These are phyloP conservation scores for Hymenoscyphus occultus DNA, from an alignment of 2,329 filamentous ascomycete genomes.

Conservation along the genomic window DNA sequence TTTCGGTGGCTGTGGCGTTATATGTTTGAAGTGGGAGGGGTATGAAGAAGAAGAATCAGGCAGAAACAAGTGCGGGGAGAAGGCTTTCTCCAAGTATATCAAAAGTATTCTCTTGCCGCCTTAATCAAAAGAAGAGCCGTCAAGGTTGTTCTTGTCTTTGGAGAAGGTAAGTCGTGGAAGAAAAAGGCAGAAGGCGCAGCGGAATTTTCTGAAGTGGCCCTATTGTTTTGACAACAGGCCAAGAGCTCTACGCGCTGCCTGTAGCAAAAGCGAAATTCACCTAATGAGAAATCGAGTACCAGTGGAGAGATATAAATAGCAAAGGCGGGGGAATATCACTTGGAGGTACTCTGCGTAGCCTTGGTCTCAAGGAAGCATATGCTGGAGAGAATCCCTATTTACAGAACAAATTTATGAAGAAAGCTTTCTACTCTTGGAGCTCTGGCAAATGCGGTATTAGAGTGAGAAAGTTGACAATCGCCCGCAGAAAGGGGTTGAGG, in stretches of 20 bases:
- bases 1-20: not conserved
- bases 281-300: not conserved
- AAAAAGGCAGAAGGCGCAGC: no score
- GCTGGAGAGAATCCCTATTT: not conserved
- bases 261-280: not conserved
- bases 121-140: not conserved
- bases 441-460: not conserved
- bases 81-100: not conserved
- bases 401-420: not conserved
- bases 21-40: not conserved
- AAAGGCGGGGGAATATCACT: not conserved
- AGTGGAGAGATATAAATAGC: not conserved
- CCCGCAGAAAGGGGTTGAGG: not conserved
- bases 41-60: not conserved
- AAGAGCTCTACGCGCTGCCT: not conserved
- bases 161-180: no score
- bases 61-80: not conserved
- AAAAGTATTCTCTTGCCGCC: not conserved
- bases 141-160: no score
- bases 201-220: no score
- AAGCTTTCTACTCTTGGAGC: not conserved
- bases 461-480: not conserved
- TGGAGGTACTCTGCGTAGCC: not conserved
- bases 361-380: not conserved
- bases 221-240: no score